Percentiles rank a stretch among this genome's conserved stretches.
Conservation (phyloP, 352 stramenopile genomes). For the Phytophthora citricola region DNA sequence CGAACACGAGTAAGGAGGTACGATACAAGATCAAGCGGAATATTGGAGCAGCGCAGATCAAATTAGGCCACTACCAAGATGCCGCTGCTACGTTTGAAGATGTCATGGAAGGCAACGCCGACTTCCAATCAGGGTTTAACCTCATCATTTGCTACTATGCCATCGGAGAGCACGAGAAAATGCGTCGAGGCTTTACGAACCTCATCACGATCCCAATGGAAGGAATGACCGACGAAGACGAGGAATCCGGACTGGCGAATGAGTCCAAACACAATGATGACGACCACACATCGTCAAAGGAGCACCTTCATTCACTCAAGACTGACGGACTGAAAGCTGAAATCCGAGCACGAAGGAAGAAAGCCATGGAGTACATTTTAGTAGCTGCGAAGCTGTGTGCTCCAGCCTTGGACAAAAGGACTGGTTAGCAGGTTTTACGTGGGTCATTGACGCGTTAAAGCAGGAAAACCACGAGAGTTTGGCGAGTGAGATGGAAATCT, state of each 20-base stretch:
- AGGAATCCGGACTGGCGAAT: constrained; percentile 67
- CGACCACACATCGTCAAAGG: constrained; percentile 46
- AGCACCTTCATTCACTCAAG: constrained; percentile 72
- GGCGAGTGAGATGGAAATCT: constrained; percentile 93
- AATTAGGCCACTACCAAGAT: constrained; percentile 94
- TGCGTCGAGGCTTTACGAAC: constrained; percentile 93
- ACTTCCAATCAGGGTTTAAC: constrained; percentile 97
- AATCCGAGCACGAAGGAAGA: constrained; percentile 76
- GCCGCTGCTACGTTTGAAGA: constrained; percentile 95
- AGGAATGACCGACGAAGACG: constrained; percentile 80
- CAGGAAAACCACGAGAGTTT: constrained; percentile 90
- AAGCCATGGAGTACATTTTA: constrained; percentile 92
- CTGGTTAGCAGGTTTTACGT: constrained; percentile 93
- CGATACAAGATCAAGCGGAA: constrained; percentile 97
- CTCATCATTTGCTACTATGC: constrained; percentile 98
- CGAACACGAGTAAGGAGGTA: constrained; percentile 94
- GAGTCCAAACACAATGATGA: constrained; percentile 56
- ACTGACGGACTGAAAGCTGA: constrained; percentile 79
- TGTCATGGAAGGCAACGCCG: constrained; percentile 93
- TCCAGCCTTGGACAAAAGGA: constrained; percentile 93
- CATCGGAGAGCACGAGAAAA: constrained; percentile 94
- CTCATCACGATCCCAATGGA: constrained; percentile 93
- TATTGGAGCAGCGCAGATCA: constrained; percentile 95
- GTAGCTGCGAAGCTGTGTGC: constrained; percentile 95
- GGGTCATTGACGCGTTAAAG: constrained; percentile 94